Percentiles rank a stretch among this genome's conserved stretches.
Conservation (phyloP, 2,329 filamentous ascomycete species). For the Fusarium sp. region DNA sequence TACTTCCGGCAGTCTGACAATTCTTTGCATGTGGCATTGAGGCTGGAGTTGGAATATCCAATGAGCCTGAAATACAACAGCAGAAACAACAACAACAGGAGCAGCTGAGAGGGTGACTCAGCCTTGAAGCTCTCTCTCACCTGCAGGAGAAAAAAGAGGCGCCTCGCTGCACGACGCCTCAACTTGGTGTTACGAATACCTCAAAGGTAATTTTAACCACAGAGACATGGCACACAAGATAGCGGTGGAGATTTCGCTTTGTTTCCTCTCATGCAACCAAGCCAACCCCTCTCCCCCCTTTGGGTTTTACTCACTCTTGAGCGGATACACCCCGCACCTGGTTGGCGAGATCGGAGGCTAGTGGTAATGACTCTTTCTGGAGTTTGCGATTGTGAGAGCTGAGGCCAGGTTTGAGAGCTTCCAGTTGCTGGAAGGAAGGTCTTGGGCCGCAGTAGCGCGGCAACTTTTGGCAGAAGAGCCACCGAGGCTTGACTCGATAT, state of each 20-base stretch:
- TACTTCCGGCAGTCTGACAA: conserved; percentile 2
- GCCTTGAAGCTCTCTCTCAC: conserved; percentile 18
- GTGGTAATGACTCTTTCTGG: conserved; percentile 39
- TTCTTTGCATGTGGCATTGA: neutral
- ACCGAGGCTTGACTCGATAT: conserved; percentile 37
- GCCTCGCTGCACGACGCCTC: conserved; percentile 7
- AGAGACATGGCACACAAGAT: conserved; percentile 25
- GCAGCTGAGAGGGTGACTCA: conserved; percentile 17
- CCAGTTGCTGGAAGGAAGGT: conserved; percentile 41
- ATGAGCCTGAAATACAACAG: neutral
- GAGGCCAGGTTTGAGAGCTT: conserved; percentile 32
- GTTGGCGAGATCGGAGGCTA: conserved; percentile 42
- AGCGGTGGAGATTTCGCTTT: conserved; percentile 28
- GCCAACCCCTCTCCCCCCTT: conserved; percentile 12
- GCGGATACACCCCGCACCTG: conserved; percentile 24
- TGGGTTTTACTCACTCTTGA: conserved; percentile 23
- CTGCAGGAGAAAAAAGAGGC: conserved; percentile 20
- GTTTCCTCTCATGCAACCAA: conserved; percentile 19
- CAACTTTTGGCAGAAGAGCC: conserved; percentile 20
- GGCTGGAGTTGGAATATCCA: neutral
- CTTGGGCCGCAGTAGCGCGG: conserved; percentile 38
- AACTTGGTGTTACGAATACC: conserved; percentile 38
- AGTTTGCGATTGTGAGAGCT: conserved; percentile 2
- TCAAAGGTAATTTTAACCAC: conserved; percentile 39
- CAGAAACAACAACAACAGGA: conserved; percentile 1